Conservation (phyloP, 345 rosid species). For the Cardamine occulta region DNA sequence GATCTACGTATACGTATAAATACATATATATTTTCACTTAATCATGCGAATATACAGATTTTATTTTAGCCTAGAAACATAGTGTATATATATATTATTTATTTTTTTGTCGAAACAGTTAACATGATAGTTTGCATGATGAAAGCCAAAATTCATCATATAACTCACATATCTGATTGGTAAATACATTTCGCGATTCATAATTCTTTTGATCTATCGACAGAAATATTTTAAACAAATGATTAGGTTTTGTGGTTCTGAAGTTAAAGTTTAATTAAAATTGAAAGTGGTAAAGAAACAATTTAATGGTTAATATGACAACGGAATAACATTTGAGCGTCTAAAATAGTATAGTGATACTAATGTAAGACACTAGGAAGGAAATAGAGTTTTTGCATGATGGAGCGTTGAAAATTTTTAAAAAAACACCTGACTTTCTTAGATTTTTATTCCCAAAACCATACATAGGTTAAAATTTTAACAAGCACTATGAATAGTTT, state of each 20-base stretch:
- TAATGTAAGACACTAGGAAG: not conserved
- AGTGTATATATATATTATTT: not conserved
- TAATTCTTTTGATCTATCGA: not conserved
- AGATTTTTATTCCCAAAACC: not conserved
- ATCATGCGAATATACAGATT: not conserved
- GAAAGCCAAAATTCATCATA: not conserved
- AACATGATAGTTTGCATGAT: not conserved
- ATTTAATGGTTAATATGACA: not conserved
- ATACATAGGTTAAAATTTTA: not conserved
- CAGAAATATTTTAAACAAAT: not conserved
- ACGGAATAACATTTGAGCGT: not conserved
- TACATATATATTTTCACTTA: not conserved
- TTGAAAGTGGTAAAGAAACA: not conserved
- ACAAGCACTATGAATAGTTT: not conserved
- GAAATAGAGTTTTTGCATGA: not conserved
- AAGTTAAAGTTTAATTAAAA: not conserved
- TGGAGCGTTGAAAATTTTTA: not conserved
- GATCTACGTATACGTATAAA: not conserved
- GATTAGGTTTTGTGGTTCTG: not conserved
- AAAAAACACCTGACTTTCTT: no score
- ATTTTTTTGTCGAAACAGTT: not conserved
- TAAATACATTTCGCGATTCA: not conserved
- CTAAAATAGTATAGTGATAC: not conserved
- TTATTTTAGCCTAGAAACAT: not conserved
- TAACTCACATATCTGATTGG: not conserved